Conservation (phyloP, 2,329 filamentous ascomycete genomes). For the Calonectria pauciramosa region DNA sequence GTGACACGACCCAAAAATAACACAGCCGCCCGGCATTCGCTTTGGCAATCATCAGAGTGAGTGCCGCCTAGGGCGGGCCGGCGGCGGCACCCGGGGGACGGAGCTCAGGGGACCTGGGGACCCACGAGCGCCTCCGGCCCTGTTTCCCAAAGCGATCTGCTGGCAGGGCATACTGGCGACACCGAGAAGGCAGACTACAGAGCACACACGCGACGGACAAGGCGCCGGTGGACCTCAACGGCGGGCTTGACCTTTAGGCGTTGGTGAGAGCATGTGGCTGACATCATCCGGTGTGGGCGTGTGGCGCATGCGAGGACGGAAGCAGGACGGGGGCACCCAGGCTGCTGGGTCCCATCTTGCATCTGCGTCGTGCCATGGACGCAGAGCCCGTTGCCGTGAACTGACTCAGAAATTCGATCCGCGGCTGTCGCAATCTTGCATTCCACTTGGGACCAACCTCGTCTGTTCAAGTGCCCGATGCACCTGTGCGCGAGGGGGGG, state of each 20-base stretch:
- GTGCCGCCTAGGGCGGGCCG: slow-evolving; percentile 27
- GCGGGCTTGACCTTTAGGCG: background rate
- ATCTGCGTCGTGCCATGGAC: background rate
- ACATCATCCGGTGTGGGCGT: slow-evolving; percentile 21
- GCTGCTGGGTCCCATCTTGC: slow-evolving; percentile 16
- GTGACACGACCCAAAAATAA: slow-evolving; percentile 22
- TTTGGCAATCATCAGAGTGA: background rate
- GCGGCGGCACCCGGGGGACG: slow-evolving; percentile 35
- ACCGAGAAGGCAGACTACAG: slow-evolving; percentile 21
- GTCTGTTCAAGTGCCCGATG: background rate
- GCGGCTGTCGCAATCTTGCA: slow-evolving; percentile 18
- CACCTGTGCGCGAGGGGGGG: background rate
- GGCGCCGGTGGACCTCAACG: slow-evolving; percentile 11
- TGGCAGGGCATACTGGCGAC: slow-evolving; percentile 29
- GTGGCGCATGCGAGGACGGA: slow-evolving; percentile 28
- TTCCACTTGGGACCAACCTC: background rate
- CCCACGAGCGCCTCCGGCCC: slow-evolving; percentile 32
- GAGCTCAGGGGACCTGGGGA: slow-evolving; percentile 6
- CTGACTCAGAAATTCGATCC: slow-evolving; percentile 17
- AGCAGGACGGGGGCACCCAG: slow-evolving; percentile 13
- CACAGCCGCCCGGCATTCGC: background rate
- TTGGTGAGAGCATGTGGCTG: slow-evolving; percentile 19
- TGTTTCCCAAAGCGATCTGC: slow-evolving; percentile 1
- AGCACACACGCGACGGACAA: background rate
- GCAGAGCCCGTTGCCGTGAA: background rate